Percentiles rank a stretch among this genome's conserved stretches.
Evolutionary conservation across 2,329 filamentous ascomycete genomes (phyloP).

Genomic region (Lomentospora prolificans): DNA sequence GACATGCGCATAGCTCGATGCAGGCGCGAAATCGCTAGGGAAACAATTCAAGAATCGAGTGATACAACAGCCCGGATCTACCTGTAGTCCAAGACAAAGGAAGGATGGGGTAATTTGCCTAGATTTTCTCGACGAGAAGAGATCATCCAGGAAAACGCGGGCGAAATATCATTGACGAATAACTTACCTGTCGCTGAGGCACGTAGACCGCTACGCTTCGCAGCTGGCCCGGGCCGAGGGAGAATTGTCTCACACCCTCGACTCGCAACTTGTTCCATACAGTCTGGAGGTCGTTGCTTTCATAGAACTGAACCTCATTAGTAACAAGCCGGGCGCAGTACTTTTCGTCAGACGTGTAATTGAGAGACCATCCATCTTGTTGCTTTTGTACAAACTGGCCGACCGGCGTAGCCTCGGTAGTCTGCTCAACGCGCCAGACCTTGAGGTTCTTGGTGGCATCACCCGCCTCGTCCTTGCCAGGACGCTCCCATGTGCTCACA

Average conservation of each 20-base stretch:
- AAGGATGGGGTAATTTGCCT: no score
- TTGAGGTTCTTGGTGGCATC: constrained; percentile 61
- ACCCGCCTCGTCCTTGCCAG: constrained; percentile 69
- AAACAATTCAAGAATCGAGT: not conserved
- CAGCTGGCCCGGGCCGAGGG: constrained; percentile 78
- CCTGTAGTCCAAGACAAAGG: not conserved
- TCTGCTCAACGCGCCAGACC: constrained; percentile 80
- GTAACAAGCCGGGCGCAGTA: constrained; percentile 89
- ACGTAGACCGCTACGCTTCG: constrained; percentile 91
- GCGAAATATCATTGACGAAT: no score
- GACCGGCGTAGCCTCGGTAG: constrained; percentile 57
- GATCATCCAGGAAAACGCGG: no score
- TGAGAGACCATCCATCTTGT: constrained; percentile 92
- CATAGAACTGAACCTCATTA: constrained; percentile 96
- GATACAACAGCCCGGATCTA: not conserved
- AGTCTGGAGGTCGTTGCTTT: constrained; percentile 72
- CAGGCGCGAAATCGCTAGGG: not conserved
- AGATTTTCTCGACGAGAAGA: no score
- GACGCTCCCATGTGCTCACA: constrained; percentile 93
- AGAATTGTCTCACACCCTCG: constrained; percentile 84
- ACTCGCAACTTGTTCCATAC: constrained; percentile 94
- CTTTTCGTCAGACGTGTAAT: constrained; percentile 89
- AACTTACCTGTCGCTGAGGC: constrained; percentile 79
- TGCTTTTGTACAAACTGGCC: constrained; percentile 93
- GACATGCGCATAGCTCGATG: not conserved